Conservation (phyloP, 345 rosid species). For the Aquilaria sinensis region DNA sequence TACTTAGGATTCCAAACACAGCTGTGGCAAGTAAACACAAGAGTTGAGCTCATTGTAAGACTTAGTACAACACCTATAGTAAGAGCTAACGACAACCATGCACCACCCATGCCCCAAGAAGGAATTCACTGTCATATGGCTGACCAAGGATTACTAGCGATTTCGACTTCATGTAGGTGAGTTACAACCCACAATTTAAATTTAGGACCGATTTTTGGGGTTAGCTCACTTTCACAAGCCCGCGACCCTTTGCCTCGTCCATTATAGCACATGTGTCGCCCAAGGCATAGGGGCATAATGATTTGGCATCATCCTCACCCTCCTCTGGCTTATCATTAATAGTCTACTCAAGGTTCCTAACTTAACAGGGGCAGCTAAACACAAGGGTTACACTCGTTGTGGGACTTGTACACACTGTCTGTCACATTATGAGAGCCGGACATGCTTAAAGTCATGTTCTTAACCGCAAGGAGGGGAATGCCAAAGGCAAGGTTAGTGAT, state of each 20-base stretch:
- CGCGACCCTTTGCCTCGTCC: too few relatives aligned
- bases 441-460: not conserved
- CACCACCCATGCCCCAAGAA: not conserved
- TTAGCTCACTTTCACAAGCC: too few relatives aligned
- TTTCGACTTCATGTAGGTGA: too few relatives aligned
- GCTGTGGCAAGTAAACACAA: constrained; percentile 1
- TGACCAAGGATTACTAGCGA: too few relatives aligned
- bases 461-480: not conserved
- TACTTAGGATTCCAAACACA: constrained; percentile 5
- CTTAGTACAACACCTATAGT: not conserved
- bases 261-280: too few relatives aligned
- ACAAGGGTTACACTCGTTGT: not conserved
- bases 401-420: too few relatives aligned
- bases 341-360: constrained; percentile 15
- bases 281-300: too few relatives aligned
- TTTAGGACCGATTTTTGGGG: too few relatives aligned
- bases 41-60: not conserved
- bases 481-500: not conserved
- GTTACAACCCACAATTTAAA: too few relatives aligned
- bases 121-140: too few relatives aligned
- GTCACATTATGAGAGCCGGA: not conserved
- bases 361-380: not conserved
- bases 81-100: constrained; percentile 6
- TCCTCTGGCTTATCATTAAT: constrained; percentile 1
- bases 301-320: too few relatives aligned